Percentiles rank a stretch among this genome's conserved stretches.
phyloP scores from a whole-genome alignment of 148 eudicot species.

The Limonium bicolor region DNA sequence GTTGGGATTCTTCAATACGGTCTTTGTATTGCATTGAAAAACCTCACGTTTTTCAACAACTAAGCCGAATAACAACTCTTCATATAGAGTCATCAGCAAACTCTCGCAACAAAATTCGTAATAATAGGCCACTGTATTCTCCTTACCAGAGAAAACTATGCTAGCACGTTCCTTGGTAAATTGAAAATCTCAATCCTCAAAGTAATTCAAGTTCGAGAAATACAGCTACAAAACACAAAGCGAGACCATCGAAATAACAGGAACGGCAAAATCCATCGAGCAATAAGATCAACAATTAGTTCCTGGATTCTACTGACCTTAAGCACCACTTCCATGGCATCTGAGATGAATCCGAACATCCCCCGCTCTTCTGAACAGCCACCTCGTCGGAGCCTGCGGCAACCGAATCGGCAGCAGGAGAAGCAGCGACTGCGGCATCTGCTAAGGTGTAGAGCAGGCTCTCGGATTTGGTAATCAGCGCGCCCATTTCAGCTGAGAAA shows the following conservation, averaged over 20 bases:
- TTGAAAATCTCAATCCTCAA: too few species aligned
- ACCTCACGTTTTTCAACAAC: too few species aligned
- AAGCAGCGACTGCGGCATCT: slow-evolving; percentile 77
- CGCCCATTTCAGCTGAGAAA: slow-evolving; percentile 26
- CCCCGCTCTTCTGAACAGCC: slow-evolving; percentile 55
- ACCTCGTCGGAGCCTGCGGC: slow-evolving; percentile 11
- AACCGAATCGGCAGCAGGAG: slow-evolving; percentile 26
- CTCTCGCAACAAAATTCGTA: too few species aligned
- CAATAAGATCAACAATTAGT: too few species aligned
- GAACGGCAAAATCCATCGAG: too few species aligned
- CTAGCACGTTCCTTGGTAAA: too few species aligned
- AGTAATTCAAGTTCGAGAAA: not conserved
- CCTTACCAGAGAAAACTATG: too few species aligned
- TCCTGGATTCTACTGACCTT: slow-evolving; percentile 35
- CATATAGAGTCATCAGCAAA: not conserved
- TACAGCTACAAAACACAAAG: too few species aligned
- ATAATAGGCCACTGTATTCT: too few species aligned
- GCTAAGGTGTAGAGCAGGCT: slow-evolving; percentile 71
- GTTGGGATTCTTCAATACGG: too few species aligned
- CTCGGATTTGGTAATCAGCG: slow-evolving; percentile 44
- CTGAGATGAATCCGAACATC: slow-evolving; percentile 88
- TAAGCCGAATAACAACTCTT: not conserved
- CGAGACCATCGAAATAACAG: too few species aligned
- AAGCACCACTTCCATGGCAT: slow-evolving; percentile 90
- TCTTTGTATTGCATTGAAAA: too few species aligned